These are phyloP conservation scores for Coniochaeta sp. DNA, from an alignment of 2,329 filamentous ascomycete genomes.

Conservation along the genomic window DNA sequence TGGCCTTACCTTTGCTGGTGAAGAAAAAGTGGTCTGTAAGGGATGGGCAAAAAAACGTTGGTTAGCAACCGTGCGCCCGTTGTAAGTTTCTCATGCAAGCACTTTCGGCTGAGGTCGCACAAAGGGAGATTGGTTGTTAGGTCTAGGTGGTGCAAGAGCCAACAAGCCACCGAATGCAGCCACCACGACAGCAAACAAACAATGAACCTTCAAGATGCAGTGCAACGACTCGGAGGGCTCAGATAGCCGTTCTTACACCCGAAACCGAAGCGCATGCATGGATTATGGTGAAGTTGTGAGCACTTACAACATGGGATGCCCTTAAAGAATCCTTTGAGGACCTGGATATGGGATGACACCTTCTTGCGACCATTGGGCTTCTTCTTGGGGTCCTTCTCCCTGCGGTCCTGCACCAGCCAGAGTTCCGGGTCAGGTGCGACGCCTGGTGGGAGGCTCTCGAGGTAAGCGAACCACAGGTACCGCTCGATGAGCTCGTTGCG, in stretches of 20 bases:
- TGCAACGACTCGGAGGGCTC: neutral
- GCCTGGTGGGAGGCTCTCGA: conserved; percentile 36
- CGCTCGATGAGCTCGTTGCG: conserved; percentile 66
- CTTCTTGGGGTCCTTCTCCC: conserved; percentile 32
- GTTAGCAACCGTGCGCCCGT: neutral
- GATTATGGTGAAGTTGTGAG: neutral
- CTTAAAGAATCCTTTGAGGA: conserved; percentile 60
- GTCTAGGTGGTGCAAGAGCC: too few species aligned
- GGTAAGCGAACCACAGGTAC: conserved; percentile 54
- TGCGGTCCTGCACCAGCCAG: neutral
- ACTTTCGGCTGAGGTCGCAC: conserved; percentile 6
- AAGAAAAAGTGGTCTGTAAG: conserved; percentile 53
- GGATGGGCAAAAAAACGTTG: neutral
- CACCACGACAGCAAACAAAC: conserved; percentile 8
- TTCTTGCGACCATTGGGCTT: conserved; percentile 45
- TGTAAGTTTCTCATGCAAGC: too few species aligned
- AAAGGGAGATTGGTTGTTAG: conserved; percentile 11
- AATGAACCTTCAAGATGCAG: conserved; percentile 3
- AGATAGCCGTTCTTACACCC: neutral
- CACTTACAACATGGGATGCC: conserved; percentile 56
- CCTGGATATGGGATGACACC: conserved; percentile 65
- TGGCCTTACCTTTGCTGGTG: conserved; percentile 39
- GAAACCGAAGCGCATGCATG: neutral
- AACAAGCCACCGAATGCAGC: neutral
- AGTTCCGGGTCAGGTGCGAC: conserved; percentile 23